Conservation (phyloP, 1,139 yeast species). For the Taphrina pruni region DNA sequence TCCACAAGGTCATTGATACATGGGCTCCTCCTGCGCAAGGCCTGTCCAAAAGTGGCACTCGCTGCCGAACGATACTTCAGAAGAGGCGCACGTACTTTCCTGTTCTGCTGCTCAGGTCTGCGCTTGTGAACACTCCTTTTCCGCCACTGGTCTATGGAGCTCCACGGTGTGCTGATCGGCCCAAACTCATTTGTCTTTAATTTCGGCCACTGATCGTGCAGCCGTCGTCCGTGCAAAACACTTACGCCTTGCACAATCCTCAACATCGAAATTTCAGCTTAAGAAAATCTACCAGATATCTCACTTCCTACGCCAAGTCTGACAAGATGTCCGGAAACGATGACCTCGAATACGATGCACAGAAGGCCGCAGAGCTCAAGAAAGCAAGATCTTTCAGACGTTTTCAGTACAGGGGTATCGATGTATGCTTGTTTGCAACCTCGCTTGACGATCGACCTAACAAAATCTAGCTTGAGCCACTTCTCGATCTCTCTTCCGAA, state of each 20-base stretch:
- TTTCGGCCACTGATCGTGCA: conserved; percentile 2
- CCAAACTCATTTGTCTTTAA: neutral
- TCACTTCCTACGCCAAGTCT: neutral
- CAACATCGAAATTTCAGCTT: neutral
- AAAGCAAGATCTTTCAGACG: conserved; percentile 40
- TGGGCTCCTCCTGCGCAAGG: neutral
- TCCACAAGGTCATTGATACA: neutral
- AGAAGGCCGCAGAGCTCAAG: conserved; percentile 41
- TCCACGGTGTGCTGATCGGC: too few species aligned
- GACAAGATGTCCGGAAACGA: conserved; percentile 36
- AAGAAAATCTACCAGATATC: neutral
- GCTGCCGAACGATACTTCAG: too few species aligned
- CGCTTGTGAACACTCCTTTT: too few species aligned
- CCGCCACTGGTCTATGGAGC: too few species aligned
- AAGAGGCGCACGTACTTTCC: too few species aligned
- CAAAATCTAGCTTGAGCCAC: conserved; percentile 96
- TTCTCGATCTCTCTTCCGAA: conserved; percentile 93
- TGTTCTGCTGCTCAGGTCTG: too few species aligned
- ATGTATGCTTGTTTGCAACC: neutral
- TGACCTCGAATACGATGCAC: conserved; percentile 39
- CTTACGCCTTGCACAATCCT: neutral
- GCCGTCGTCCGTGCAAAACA: conserved; percentile 23
- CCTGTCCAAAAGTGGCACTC: neutral
- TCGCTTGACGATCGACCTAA: conserved; percentile 77
- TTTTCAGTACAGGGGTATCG: conserved; percentile 36